Base-by-base conservation (phyloP, 208 protist species). In the Acanthamoeba sp. region DNA sequence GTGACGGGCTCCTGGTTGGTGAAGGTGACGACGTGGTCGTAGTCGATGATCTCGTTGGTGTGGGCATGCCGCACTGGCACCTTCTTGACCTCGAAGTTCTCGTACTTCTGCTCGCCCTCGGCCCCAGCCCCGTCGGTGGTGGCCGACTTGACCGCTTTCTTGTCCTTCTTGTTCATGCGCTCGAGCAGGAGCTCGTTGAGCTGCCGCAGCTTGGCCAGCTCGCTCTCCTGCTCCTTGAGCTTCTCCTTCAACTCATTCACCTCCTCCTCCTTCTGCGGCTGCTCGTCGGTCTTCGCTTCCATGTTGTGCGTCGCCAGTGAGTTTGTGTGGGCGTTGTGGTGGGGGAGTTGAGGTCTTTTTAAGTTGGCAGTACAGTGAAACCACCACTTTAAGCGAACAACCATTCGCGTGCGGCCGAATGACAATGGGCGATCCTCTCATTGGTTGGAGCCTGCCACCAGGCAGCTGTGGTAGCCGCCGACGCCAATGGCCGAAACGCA, bases 91-190 rank as follows among this genome's bases (percentile, higher is more conserved):
- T 71, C 64, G 64, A 71, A 71, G n/a, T 12, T 20, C 64, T 71
- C 64, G 64, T 71, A 71, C 64, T 36, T 14, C 64, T 71, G 27
- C 64, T 71, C 64, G 64, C 64, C 64, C 22, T 71, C 64, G 64
- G n/a, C 62, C 7, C 9, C 62, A 24, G 18, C 24, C 3, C 24
- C 32, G 62, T 24, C 32, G 62, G 1, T 71, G 62, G 0, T 36
- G 64, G 4, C 7, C 0, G 32, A 0, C 62, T 55, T 55, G 48
- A 71, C n/a, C 9, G 62, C 12, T 2, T 36, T 34, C 64, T 71
- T 71, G 64, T 71, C 64, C 64, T 71, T 71, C 64, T 71, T 71
- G 64, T 71, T 71, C 64, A 71, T 71, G 6, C 64, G 64, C 64
- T 71, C 64, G 29, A 71, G 64, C 1, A 71, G 64, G 24, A 71